A percentile compares a stretch with the other conserved stretches of the same genome.
Evolutionary conservation across 768 basidiomycete species (phyloP).

Genomic region (Cantharellus cinnabarinus): DNA sequence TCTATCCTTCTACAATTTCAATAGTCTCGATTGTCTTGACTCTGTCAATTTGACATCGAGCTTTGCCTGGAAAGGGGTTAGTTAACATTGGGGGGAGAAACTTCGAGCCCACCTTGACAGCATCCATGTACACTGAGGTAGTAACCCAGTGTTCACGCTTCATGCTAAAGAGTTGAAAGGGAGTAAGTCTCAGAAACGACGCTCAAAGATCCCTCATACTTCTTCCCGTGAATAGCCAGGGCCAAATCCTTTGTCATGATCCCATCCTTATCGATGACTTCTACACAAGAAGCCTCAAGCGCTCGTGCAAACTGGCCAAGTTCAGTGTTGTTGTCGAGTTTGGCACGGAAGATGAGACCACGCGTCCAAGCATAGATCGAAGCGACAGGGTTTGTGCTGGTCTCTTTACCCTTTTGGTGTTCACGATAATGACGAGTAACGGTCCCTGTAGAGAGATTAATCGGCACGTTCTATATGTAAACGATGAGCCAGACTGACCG

Average conservation of each 20-base stretch:
- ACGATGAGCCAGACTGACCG: slow-evolving; percentile 24
- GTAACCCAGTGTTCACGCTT: slow-evolving; percentile 93
- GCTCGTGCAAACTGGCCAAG: slow-evolving; percentile 55
- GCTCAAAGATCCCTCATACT: neutral
- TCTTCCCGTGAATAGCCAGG: slow-evolving; percentile 65
- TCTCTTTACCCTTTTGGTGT: slow-evolving; percentile 92
- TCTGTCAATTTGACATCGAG: too few species aligned
- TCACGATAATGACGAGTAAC: slow-evolving; percentile 96
- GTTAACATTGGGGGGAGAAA: too few species aligned
- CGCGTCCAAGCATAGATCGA: slow-evolving; percentile 99
- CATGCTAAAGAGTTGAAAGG: slow-evolving; percentile 22
- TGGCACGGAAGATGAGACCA: slow-evolving; percentile 79
- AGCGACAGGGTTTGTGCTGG: slow-evolving; percentile 95
- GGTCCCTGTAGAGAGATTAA: slow-evolving; percentile 27
- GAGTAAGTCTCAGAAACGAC: too few species aligned
- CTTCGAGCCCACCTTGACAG: slow-evolving; percentile 42
- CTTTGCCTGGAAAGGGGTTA: too few species aligned
- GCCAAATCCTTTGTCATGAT: slow-evolving; percentile 97
- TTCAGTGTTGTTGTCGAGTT: slow-evolving; percentile 64
- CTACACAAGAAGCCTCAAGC: slow-evolving; percentile 74
- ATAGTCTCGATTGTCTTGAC: too few species aligned
- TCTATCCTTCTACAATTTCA: too few species aligned
- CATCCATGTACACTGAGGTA: slow-evolving; percentile 83
- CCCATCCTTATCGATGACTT: slow-evolving; percentile 76
- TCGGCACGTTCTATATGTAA: neutral